Evolutionary conservation across 148 eudicot species (phyloP).

Genomic region (Selenicereus undatus): DNA sequence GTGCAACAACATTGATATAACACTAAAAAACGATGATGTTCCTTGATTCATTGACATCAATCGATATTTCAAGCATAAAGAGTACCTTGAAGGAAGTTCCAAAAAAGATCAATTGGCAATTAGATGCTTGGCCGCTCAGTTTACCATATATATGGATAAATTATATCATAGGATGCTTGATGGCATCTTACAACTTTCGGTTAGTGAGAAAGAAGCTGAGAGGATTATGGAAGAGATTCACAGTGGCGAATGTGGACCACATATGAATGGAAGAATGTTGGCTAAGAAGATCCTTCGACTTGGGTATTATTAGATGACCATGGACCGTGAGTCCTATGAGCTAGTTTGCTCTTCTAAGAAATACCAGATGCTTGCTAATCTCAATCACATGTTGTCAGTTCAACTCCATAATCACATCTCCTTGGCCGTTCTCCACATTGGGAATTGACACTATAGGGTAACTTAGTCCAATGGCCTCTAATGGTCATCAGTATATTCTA

Average conservation of each 20-base stretch:
- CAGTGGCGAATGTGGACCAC: background rate
- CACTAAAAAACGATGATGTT: background rate
- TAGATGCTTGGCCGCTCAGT: no score
- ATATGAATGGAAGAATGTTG: background rate
- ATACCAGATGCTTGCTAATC: background rate
- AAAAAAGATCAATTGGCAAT: no score
- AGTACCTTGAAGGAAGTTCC: no score
- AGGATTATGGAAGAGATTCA: background rate
- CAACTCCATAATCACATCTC: background rate
- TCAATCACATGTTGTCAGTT: background rate
- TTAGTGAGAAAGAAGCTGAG: background rate
- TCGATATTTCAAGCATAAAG: no score
- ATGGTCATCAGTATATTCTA: background rate
- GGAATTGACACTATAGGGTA: conserved; percentile 7
- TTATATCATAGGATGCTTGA: background rate
- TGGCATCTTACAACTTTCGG: background rate
- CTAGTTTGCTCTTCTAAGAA: background rate
- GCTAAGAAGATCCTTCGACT: background rate
- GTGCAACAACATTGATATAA: background rate
- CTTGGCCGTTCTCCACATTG: background rate
- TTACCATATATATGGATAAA: no score
- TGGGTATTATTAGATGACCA: no score
- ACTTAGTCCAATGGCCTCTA: background rate
- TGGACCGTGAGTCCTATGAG: background rate
- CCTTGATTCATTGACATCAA: no score